Percentiles rank a stretch among this genome's conserved stretches.
These are phyloP conservation scores for Endothia cerciana DNA, from an alignment of 2,329 filamentous ascomycete genomes.

Conservation along the genomic window DNA sequence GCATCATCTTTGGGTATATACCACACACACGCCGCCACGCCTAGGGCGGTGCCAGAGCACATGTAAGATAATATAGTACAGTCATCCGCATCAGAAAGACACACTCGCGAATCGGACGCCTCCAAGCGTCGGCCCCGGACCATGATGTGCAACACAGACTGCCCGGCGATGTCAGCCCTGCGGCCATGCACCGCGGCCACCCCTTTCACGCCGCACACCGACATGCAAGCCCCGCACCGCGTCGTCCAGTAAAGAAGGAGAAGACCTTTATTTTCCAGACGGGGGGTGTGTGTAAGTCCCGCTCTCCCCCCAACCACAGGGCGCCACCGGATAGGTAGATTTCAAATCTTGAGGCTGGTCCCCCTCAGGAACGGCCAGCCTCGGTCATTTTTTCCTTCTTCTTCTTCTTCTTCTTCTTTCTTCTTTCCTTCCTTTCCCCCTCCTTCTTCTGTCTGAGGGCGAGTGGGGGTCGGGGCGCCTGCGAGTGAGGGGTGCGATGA, in stretches of 20 bases:
- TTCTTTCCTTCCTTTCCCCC: not conserved
- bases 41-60: too few relatives aligned
- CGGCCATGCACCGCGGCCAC: slow-evolving; percentile 4
- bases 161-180: slow-evolving; percentile 10
- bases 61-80: not conserved
- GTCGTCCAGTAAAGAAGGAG: not conserved
- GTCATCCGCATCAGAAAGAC: not conserved
- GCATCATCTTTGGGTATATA: not conserved
- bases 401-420: too few relatives aligned
- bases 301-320: too few relatives aligned
- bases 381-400: too few relatives aligned
- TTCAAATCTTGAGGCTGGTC: too few relatives aligned
- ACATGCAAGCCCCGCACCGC: not conserved
- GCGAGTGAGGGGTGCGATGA: not conserved
- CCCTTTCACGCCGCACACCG: not conserved
- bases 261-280: not conserved
- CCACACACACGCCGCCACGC: too few relatives aligned
- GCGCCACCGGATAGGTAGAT: too few relatives aligned
- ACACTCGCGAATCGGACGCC: not conserved
- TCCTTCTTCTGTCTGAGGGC: not conserved
- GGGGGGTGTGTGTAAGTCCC: too few relatives aligned
- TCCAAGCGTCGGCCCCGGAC: not conserved
- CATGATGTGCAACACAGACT: not conserved
- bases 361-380: too few relatives aligned
- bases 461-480: not conserved